A percentile compares a stretch with the other conserved stretches of the same genome.
Conservation (phyloP, 2,329 filamentous ascomycete species). For the Cladosporium sp. region DNA sequence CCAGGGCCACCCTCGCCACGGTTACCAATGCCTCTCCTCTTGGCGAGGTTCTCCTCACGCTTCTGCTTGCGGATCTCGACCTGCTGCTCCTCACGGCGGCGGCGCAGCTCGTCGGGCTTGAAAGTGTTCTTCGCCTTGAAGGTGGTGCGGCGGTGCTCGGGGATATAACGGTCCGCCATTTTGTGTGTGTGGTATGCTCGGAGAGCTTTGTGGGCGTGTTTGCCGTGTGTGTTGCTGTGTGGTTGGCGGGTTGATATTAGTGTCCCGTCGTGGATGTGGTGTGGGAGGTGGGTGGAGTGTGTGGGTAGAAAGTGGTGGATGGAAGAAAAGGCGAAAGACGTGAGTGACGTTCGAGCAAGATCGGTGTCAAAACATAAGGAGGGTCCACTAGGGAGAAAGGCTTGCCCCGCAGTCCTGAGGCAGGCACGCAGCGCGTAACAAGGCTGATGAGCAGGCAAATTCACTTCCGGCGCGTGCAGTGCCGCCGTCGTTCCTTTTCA, state of each 20-base stretch:
- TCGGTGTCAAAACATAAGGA: slow-evolving; percentile 3
- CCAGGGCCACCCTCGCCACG: slow-evolving; percentile 70
- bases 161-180: slow-evolving; percentile 99
- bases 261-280: background rate
- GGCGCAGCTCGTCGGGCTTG: slow-evolving; percentile 97
- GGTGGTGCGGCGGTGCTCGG: slow-evolving; percentile 97
- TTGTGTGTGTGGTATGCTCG: slow-evolving; percentile 36
- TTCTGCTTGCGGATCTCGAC: slow-evolving; percentile 99
- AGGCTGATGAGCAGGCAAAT: background rate
- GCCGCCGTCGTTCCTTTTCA: background rate
- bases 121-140: slow-evolving; percentile 99
- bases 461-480: background rate
- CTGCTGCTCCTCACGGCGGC: slow-evolving; percentile 97
- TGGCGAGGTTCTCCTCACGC: slow-evolving; percentile 97
- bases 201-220: slow-evolving; percentile 11
- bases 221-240: slow-evolving; percentile 5
- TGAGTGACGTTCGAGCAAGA: slow-evolving; percentile 11
- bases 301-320: slow-evolving; percentile 6
- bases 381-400: background rate
- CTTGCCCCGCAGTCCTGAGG: slow-evolving; percentile 4
- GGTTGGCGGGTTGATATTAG: background rate
- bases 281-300: background rate
- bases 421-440: slow-evolving; percentile 1
- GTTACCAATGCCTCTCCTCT: slow-evolving; percentile 89
- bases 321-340: slow-evolving; percentile 9